Conservation (phyloP, 345 rosid genomes). For the Brassica carinata region DNA sequence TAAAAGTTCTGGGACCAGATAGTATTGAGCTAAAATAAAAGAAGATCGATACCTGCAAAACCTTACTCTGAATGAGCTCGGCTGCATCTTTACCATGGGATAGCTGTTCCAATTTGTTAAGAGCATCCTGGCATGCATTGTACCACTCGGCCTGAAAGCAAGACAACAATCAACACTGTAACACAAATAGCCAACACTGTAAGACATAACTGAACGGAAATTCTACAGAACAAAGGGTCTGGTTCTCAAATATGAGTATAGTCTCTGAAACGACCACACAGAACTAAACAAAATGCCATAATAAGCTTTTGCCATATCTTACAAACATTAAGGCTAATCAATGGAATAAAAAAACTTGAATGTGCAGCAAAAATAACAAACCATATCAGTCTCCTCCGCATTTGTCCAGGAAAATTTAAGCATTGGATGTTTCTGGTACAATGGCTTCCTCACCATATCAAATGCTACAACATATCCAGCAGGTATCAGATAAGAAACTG, state of each 20-base stretch:
- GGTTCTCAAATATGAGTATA: constrained; percentile 15
- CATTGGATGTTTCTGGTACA: constrained; percentile 97
- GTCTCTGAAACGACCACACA: constrained; percentile 3
- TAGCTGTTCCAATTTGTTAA: constrained; percentile 68
- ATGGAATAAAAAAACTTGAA: constrained; percentile 3
- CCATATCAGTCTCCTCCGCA: constrained; percentile 86
- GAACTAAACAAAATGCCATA: constrained; percentile 7
- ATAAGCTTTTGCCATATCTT: constrained; percentile 9
- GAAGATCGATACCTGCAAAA: constrained; percentile 61
- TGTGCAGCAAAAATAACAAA: constrained; percentile 42
- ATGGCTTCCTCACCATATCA: constrained; percentile 81
- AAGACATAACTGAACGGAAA: constrained; percentile 23
- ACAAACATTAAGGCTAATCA: constrained; percentile 20
- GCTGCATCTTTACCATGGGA: constrained; percentile 67
- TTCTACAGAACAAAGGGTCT: constrained; percentile 23
- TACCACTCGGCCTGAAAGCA: constrained; percentile 79
- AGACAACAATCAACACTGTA: constrained; percentile 26
- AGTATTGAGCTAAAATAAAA: constrained; percentile 19
- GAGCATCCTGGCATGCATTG: constrained; percentile 70
- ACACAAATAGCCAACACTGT: constrained; percentile 22
- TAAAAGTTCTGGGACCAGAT: constrained; percentile 6
- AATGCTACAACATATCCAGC: constrained; percentile 60
- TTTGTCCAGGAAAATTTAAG: constrained; percentile 85
- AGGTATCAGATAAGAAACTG: constrained; percentile 27
- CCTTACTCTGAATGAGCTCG: constrained; percentile 71